Evolutionary conservation across 306 rosid species (phyloP), one percentile per base, ranked within the genome.

Genomic region (Acacia crassicarpa): DNA sequence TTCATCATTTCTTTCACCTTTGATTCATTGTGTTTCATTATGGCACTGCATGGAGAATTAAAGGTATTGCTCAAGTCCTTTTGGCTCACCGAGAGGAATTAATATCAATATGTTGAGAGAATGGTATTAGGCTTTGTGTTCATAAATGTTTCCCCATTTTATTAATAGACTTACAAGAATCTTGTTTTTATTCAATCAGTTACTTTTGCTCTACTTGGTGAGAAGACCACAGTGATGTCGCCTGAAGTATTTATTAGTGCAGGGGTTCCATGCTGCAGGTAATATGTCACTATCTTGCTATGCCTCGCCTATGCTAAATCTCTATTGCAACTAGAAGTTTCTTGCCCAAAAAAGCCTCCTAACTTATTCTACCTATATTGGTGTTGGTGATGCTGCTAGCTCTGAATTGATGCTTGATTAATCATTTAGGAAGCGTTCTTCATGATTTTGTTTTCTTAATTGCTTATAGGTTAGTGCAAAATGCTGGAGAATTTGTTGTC

Each of bases 181-280:
- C 59, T 62, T 86, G 66, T 80, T 82, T 82, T 73, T 66, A 44
- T 70, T 84, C 76, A 13, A 81, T 77, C 92, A 96, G 99, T 96
- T 76, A 92, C 99, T 71, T 96, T 96, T 86, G 86, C 97, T 46
- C 73, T 85, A 82, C 99, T 96, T 86, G 99, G 99, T 84, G 94
- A 96, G 91, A 96, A 96, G 85, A 96, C 92, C 44, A 96, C 99
- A 5, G 99, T 96, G 85, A 93, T 96, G 95, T 91, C 98, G 11
- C 99, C 99, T 75, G 99, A 96, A 90, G 94, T 96, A 27, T 85
- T 96, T 83, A 61, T 92, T 80, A 83, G 89, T 4, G 89, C 98
- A 53, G 98, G 98, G 77, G 89, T 96, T 88, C 99, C 99, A 71
- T 96, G 99, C 86, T 96, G 99, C 98, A 91, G 99, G 99, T 95